These are phyloP conservation scores for Hypoxylon intermedium DNA, from an alignment of 495 filamentous ascomycete species.

Conservation along the genomic window DNA sequence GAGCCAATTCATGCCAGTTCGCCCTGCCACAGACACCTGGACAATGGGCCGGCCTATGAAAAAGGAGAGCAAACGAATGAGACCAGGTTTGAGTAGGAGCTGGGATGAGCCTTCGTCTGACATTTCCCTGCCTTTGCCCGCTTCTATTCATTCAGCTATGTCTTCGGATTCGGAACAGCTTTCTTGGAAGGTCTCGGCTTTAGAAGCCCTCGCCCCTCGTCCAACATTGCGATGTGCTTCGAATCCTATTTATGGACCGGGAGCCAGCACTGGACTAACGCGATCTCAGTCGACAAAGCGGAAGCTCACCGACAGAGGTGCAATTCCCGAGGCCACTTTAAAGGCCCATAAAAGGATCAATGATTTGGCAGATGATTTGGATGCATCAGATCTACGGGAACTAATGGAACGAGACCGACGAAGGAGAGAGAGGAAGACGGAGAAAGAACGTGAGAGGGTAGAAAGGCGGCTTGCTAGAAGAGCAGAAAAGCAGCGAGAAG, in stretches of 20 bases:
- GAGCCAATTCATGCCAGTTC: slow-evolving; percentile 71
- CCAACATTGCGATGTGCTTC: slow-evolving; percentile 78
- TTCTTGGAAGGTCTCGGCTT: slow-evolving; percentile 73
- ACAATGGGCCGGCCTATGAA: slow-evolving; percentile 59
- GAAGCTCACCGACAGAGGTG: slow-evolving; percentile 52
- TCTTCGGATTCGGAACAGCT: slow-evolving; percentile 75
- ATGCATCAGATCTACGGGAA: slow-evolving; percentile 78
- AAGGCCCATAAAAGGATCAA: slow-evolving; percentile 77
- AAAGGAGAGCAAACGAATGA: slow-evolving; percentile 69
- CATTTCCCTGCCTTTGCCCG: slow-evolving; percentile 72
- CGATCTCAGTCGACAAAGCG: slow-evolving; percentile 53
- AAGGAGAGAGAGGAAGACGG: slow-evolving; percentile 73
- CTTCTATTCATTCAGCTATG: slow-evolving; percentile 75
- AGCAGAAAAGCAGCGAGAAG: slow-evolving; percentile 69
- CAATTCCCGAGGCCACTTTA: slow-evolving; percentile 68
- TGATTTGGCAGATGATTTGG: slow-evolving; percentile 79
- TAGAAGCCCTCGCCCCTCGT: slow-evolving; percentile 78
- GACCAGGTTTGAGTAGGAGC: slow-evolving; percentile 59
- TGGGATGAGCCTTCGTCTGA: slow-evolving; percentile 72
- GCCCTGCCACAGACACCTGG: slow-evolving; percentile 61
- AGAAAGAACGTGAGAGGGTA: slow-evolving; percentile 73
- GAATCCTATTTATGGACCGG: slow-evolving; percentile 58
- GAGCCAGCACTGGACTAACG: slow-evolving; percentile 25
- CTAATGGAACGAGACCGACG: slow-evolving; percentile 85
- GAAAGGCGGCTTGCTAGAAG: slow-evolving; percentile 71